These are phyloP conservation scores for Globisporangium ultimum DNA, from an alignment of 352 stramenopile genomes.

Conservation along the genomic window DNA sequence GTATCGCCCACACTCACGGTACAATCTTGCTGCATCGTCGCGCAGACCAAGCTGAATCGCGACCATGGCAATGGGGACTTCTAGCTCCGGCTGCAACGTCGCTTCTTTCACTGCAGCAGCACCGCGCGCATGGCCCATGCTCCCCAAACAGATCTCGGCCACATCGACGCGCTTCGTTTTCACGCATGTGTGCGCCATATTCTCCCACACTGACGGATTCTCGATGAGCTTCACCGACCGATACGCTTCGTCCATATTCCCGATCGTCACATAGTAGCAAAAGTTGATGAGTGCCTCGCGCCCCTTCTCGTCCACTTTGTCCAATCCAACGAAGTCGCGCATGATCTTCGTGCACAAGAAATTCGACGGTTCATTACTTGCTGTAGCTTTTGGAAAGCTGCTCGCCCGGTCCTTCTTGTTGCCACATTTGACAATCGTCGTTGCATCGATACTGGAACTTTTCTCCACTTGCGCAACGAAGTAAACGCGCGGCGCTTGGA, in stretches of 20 bases:
- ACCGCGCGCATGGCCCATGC: constrained; percentile 92
- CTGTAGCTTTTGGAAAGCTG: constrained; percentile 14
- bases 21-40: constrained; percentile 90
- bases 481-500: constrained; percentile 82
- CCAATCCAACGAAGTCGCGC: constrained; percentile 91
- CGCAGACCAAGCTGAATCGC: constrained; percentile 91
- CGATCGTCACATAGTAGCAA: constrained; percentile 93
- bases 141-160: constrained; percentile 91
- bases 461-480: constrained; percentile 57
- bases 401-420: constrained; percentile 28
- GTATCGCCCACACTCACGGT: constrained; percentile 87
- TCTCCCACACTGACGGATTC: constrained; percentile 92
- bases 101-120: constrained; percentile 84
- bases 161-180: constrained; percentile 95
- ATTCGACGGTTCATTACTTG: constrained; percentile 31
- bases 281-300: constrained; percentile 92
- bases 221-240: constrained; percentile 91
- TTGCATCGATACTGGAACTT: constrained; percentile 30
- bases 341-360: constrained; percentile 85
- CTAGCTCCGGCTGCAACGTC: constrained; percentile 60
- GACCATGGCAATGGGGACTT: constrained; percentile 88
- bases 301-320: constrained; percentile 86
- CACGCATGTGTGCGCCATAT: constrained; percentile 96
- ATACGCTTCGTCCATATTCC: constrained; percentile 96
- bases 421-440: constrained; percentile 32